phyloP scores from a whole-genome alignment of 2,329 filamentous ascomycete genomes.

The Botryotinia globosa region DNA sequence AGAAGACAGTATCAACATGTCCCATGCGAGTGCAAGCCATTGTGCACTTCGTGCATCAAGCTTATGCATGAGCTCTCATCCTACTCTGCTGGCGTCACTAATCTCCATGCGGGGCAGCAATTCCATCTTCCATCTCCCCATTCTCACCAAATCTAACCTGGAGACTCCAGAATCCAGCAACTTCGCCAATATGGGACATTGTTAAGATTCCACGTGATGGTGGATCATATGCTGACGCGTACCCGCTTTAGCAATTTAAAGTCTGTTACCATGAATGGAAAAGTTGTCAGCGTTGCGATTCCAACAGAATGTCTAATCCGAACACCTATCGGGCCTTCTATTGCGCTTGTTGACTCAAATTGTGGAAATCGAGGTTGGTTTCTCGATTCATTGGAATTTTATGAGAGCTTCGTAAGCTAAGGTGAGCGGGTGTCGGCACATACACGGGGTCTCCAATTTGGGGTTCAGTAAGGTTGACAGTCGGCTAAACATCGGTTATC shows the following conservation, averaged over 20 bases:
- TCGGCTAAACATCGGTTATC: not conserved
- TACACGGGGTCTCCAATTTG: not conserved
- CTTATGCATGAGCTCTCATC: not conserved
- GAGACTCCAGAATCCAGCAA: conserved; percentile 6
- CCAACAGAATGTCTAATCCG: not conserved
- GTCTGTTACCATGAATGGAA: not conserved
- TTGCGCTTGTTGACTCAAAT: not conserved
- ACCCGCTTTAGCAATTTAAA: not conserved
- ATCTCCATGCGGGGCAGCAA: not conserved
- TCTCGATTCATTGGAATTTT: not conserved
- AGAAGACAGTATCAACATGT: not conserved
- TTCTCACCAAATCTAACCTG: not conserved
- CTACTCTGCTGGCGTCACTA: not conserved
- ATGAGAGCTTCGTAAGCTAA: not conserved
- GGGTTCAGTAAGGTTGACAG: not conserved
- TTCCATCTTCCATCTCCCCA: not conserved
- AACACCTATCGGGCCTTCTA: not conserved
- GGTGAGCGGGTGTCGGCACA: not conserved
- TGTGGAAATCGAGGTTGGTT: not conserved
- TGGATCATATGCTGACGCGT: not conserved
- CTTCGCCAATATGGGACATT: not conserved
- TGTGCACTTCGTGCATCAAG: not conserved
- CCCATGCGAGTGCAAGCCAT: not conserved
- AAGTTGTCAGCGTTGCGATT: not conserved
- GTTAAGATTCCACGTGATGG: not conserved